Base-by-base conservation (phyloP, 331 rosid species). In the Prunus yedoensis region DNA sequence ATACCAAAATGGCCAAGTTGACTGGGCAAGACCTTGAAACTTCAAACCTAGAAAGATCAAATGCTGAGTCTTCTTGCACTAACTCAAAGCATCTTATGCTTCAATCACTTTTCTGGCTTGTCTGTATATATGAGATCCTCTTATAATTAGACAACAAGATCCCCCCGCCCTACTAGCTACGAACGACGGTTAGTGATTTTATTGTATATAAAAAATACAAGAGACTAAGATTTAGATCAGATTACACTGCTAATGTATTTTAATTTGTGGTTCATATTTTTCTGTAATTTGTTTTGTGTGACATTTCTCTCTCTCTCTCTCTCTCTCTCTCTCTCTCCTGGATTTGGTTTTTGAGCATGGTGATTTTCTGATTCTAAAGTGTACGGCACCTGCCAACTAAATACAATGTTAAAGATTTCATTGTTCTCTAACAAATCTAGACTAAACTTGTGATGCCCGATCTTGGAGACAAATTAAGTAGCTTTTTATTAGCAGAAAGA, bases 381-480 rank as follows among this genome's bases (percentile, higher is more conserved):
- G 93, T 88, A 88, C 92, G 91, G 87, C 64, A 41, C 74, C 53
- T 66, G 66, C 41, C 58, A 76, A 78, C 68, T 74, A 38, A 75
- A 75, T 74, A 61, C 13, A 23, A 52, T 54, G 38, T 69, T 70
- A 30, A 65, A 78, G 81, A 77, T 78, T 59, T 54, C 45, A 80
- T 62, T 81, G 73, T 79, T 71, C 82, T 83, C 79, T 58, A 51
- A 61, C 14, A 74, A 62, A 74, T 70, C 72, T 73, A 51, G 53
- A 71, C 68, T 76, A 47, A 80, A 75, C 83, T 8, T 71, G 75
- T 84, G 93, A 78, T 62, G 77, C 82, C 65, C 62, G 61, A 81
- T 71, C 49, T 47, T 72, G 86, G 83, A 75, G 81, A 81, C 88
- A 84, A 62, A 47, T 47, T 50, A 21, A 43, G 66, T 57, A 38